Evolutionary conservation across 2,329 filamentous ascomycete genomes (phyloP), one percentile per base, ranked within the genome.

Genomic region (Chaetomium sp.): DNA sequence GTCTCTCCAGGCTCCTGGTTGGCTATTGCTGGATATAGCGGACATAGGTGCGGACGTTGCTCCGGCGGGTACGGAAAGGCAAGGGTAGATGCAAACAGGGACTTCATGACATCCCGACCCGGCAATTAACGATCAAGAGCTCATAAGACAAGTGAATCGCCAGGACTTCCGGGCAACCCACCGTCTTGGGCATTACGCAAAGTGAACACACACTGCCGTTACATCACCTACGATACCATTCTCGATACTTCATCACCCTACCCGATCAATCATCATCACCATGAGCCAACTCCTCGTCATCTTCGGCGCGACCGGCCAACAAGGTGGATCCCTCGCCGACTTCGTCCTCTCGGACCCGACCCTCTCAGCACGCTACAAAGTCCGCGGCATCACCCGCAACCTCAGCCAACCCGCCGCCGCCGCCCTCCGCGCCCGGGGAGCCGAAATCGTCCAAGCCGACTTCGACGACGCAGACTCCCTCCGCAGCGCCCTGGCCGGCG

Each of bases 371-470:
- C 54, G 67, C 19, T 74, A 63, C 62, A 53, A 58, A 5, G 60
- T 74, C 58, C 81, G 84, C 33, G 84, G 78, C 55, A 74, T 87
- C 21, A 85, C 84, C 0, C 80, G 85, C 53, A 74, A 83, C 51
- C 21, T 64, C 4, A 27, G 31, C 8, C 9, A 31, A 7, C 50
- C 62, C 1, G 38, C 62, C n/a, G 62, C 57, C 13, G 27, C 35
- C n/a, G 56, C 62, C 7, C 62, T 64, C 23, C 49, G 35, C 10
- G 35, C 29, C 27, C 33, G 77, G 33, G 83, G 82, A n/a, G 78
- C 82, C 1, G 78, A 85, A 56, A 72, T 85, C 29, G 76, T 81
- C 35, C 6, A 16, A 1, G 67, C 7, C 56, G 65, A 70, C 53
- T n/a, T 63, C 13, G 31, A 42, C 12, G 61, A 64, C 35, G 38